Evolutionary conservation across 129 eudicot species (phyloP).

Genomic region (Flaveria bidentis): DNA sequence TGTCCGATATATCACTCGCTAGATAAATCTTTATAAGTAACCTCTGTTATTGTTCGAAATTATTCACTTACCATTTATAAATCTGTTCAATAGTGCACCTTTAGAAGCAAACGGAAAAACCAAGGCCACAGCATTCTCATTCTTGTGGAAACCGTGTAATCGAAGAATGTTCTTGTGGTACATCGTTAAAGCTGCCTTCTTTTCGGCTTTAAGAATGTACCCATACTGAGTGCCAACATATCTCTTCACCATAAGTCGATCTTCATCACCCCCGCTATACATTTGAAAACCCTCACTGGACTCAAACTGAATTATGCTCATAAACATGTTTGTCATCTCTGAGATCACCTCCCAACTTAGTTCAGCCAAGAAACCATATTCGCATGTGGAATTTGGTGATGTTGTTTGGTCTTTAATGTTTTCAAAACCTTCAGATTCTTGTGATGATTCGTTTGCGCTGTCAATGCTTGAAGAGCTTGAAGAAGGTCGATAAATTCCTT

Average conservation of each 20-base stretch:
- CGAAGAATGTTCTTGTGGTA: conserved; percentile 51
- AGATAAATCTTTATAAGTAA: too few species aligned
- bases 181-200: conserved; percentile 48
- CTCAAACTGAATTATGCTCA: conserved; percentile 23
- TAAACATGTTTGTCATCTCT: conserved; percentile 45
- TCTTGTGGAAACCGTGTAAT: conserved; percentile 45
- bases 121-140: conserved; percentile 41
- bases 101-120: conserved; percentile 37
- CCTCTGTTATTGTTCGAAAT: neutral
- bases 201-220: conserved; percentile 45
- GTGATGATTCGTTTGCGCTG: conserved; percentile 33
- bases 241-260: conserved; percentile 41
- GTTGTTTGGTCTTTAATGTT: neutral
- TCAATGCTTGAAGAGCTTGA: conserved; percentile 40
- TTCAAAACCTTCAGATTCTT: conserved; percentile 23
- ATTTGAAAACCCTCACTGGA: conserved; percentile 30
- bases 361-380: conserved; percentile 17
- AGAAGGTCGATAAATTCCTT: conserved; percentile 39
- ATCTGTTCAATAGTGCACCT: conserved; percentile 39
- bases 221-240: conserved; percentile 29
- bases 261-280: conserved; percentile 34
- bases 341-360: conserved; percentile 50
- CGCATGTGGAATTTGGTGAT: neutral
- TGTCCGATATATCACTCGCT: too few species aligned
- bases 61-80: conserved; percentile 43